These are phyloP conservation scores for Ceratobasidium sp. DNA, from an alignment of 1,284 basidiomycete genomes.

Conservation along the genomic window DNA sequence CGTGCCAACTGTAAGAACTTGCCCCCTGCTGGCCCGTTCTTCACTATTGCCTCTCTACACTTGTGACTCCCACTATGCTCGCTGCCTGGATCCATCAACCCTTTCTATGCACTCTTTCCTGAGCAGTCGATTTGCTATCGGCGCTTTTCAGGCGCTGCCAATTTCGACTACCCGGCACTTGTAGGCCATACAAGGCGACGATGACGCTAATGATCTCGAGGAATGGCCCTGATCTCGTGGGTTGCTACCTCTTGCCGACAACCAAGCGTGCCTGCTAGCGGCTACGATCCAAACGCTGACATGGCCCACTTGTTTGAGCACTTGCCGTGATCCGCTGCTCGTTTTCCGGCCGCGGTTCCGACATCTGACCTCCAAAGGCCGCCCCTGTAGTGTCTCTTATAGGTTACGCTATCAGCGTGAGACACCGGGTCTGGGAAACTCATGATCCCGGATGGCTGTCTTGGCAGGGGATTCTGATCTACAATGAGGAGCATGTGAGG, in stretches of 20 bases:
- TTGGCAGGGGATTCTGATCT: not conserved
- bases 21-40: too few species aligned
- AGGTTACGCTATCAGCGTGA: not conserved
- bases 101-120: too few species aligned
- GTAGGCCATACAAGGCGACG: too few species aligned
- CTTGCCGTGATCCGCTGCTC: not conserved
- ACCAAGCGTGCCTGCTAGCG: constrained; percentile 30
- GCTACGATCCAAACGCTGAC: not conserved
- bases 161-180: too few species aligned
- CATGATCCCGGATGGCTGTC: not conserved
- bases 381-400: not conserved
- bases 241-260: constrained; percentile 13
- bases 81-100: too few species aligned
- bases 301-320: not conserved
- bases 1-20: too few species aligned
- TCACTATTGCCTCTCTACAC: too few species aligned
- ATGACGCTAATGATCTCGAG: too few species aligned
- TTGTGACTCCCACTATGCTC: too few species aligned
- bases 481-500: not conserved
- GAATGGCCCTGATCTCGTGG: not conserved
- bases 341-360: not conserved
- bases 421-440: constrained; percentile 3
- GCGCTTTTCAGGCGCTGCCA: too few species aligned
- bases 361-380: constrained; percentile 1
- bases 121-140: too few species aligned